Base-by-base conservation (phyloP, 768 basidiomycete species). In the Hirschioporus abietinus region DNA sequence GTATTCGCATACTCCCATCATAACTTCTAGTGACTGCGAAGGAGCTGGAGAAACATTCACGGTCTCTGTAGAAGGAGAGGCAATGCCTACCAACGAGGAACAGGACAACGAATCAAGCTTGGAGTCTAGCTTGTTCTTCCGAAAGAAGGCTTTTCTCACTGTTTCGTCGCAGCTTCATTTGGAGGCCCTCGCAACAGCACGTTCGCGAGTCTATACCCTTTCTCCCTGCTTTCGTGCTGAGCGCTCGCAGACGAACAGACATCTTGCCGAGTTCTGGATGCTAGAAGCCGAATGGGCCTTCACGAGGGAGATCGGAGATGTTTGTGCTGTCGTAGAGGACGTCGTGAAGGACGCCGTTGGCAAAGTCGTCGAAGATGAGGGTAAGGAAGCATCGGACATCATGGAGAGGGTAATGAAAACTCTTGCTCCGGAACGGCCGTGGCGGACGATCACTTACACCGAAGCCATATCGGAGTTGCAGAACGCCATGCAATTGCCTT, bases 221-320 rank as follows among this genome's bases (percentile, higher is more conserved):
- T 89, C 92, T 0, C 96, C 97, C 0, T 91, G 91, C 70, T 99
- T 99, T 78, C 90, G 97, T 18, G 96, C 97, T 24, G 97, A 99
- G 74, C 87, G 87, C 6, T 92, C 90, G 1, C 84, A 89, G 70
- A 98, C 96, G 1, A 86, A 86, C 35, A 83, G 96, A n/a, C 97
- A 99, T 74, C 84, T 99, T 15, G 88, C 93, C 63, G 97, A 99
- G 76, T 99, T 99, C 76, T 98, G 94, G 92, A 99, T 99, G 97
- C 86, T 98, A 65, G 97, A 99, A 78, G 96, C 93, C 0, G 97
- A 99, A 74, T 89, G 93, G 84, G 88, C 88, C 0, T 91, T 88
- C 73, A 78, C 80, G 24, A 70, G 71, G 25, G 74, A 75, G 8
- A 74, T 90, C 4, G 78, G 79, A 1, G 80, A 82, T 58, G 75